Percentiles rank a stretch among this genome's conserved stretches.
These are phyloP conservation scores for Avena atlantica DNA, from an alignment of 176 grass and related monocot genomes.

Conservation along the genomic window DNA sequence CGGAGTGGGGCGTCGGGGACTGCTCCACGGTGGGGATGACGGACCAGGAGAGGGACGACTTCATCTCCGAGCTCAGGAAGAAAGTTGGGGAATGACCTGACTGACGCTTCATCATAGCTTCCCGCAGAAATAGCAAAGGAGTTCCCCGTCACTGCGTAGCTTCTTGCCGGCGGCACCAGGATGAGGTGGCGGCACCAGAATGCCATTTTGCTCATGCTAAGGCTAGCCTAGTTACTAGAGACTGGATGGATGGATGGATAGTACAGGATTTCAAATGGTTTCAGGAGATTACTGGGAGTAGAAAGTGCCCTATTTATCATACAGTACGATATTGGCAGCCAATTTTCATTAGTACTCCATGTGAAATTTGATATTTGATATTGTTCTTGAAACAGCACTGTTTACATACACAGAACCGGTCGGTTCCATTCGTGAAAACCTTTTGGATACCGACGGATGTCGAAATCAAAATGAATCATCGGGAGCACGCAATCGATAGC, in stretches of 20 bases:
- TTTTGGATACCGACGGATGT: not conserved
- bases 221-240: not conserved
- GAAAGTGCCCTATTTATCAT: not conserved
- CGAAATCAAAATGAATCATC: not conserved
- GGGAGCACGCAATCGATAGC: not conserved
- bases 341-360: not conserved
- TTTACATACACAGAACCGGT: not conserved
- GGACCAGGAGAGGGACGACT: conserved; percentile 85
- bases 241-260: not conserved
- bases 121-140: not conserved
- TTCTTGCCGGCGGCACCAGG: not conserved
- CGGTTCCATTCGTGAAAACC: not conserved
- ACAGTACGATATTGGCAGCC: not conserved
- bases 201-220: not conserved
- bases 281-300: not conserved
- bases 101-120: not conserved
- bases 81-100: conserved; percentile 50
- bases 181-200: not conserved
- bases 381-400: not conserved
- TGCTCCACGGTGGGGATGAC: conserved; percentile 72
- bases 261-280: not conserved
- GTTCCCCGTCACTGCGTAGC: not conserved
- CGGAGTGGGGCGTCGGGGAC: conserved; percentile 92
- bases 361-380: not conserved
- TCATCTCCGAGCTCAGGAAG: conserved; percentile 80